A percentile compares a stretch with the other conserved stretches of the same genome.
phyloP scores from a whole-genome alignment of 345 rosid genomes.

The Linum lewisii region DNA sequence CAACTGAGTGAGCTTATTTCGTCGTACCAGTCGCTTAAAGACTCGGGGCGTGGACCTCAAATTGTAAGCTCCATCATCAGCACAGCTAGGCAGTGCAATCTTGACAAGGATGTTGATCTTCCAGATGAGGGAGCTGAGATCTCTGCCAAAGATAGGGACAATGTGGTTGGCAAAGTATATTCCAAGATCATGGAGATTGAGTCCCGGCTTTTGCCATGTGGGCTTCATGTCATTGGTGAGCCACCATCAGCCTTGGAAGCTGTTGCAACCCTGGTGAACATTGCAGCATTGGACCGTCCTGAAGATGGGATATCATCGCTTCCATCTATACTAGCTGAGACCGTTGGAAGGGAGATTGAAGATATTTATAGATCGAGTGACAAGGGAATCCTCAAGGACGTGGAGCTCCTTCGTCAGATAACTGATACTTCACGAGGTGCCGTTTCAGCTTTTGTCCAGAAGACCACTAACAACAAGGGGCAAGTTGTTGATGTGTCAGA shows the following conservation, averaged over 20 bases:
- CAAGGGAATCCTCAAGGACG: slow-evolving; percentile 83
- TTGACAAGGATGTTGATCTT: slow-evolving; percentile 82
- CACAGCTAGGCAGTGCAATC: slow-evolving; percentile 94
- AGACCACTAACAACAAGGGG: slow-evolving; percentile 74
- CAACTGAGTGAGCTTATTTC: slow-evolving; percentile 91
- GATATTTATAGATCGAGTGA: slow-evolving; percentile 79
- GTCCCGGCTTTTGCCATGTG: slow-evolving; percentile 90
- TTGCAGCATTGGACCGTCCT: slow-evolving; percentile 86
- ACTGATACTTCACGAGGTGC: slow-evolving; percentile 95
- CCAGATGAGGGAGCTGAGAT: slow-evolving; percentile 76
- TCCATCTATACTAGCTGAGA: slow-evolving; percentile 70
- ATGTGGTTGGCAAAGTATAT: slow-evolving; percentile 89
- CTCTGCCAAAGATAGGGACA: slow-evolving; percentile 66
- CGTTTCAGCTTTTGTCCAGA: slow-evolving; percentile 62
- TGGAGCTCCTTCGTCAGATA: slow-evolving; percentile 91
- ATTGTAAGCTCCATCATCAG: slow-evolving; percentile 91
- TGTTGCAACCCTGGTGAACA: slow-evolving; percentile 87
- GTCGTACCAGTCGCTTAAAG: slow-evolving; percentile 94
- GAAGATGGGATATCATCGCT: slow-evolving; percentile 69
- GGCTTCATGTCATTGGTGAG: slow-evolving; percentile 95
- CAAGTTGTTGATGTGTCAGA: slow-evolving; percentile 77
- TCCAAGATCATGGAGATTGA: slow-evolving; percentile 99
- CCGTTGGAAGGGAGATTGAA: slow-evolving; percentile 75
- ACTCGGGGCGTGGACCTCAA: slow-evolving; percentile 82
- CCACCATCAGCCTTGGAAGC: slow-evolving; percentile 99